These are phyloP conservation scores for Limnomonas spitsbergensis DNA, from an alignment of 139 green algal genomes.

Conservation along the genomic window DNA sequence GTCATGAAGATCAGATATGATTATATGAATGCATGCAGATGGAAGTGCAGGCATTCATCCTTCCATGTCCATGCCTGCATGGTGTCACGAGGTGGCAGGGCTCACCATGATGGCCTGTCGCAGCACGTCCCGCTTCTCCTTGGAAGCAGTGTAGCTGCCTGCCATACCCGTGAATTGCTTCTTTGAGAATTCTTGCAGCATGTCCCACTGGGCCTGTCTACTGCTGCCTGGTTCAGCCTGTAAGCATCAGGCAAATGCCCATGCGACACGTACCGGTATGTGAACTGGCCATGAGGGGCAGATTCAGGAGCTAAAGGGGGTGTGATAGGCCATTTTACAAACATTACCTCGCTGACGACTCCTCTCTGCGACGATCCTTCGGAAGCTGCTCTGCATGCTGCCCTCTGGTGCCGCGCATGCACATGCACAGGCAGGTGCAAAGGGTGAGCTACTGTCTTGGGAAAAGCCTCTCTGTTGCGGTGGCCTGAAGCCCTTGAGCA, in stretches of 20 bases:
- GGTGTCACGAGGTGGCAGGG: neutral
- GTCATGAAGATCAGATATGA: neutral
- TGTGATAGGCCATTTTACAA: too few relatives aligned
- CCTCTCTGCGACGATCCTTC: too few relatives aligned
- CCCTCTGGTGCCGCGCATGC: too few relatives aligned
- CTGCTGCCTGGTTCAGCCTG: neutral
- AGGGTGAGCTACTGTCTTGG: too few relatives aligned
- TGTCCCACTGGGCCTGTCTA: conserved; percentile 4
- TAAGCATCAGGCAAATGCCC: neutral
- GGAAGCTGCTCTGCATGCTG: too few relatives aligned
- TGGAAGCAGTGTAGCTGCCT: neutral
- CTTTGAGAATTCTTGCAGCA: conserved; percentile 32
- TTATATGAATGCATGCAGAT: neutral
- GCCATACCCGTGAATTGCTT: conserved; percentile 26
- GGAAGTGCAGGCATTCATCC: neutral
- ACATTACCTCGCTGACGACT: too few relatives aligned
- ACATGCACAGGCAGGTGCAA: too few relatives aligned
- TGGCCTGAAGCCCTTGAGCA: too few relatives aligned
- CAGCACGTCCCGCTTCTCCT: neutral
- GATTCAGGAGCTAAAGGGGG: neutral
- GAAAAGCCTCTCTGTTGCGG: too few relatives aligned
- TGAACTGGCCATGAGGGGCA: neutral
- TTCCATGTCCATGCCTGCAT: neutral
- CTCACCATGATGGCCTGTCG: neutral
- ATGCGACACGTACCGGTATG: neutral